Evolutionary conservation across 2,329 filamentous ascomycete genomes (phyloP).

Genomic region (Paraconiothyrium sp.): DNA sequence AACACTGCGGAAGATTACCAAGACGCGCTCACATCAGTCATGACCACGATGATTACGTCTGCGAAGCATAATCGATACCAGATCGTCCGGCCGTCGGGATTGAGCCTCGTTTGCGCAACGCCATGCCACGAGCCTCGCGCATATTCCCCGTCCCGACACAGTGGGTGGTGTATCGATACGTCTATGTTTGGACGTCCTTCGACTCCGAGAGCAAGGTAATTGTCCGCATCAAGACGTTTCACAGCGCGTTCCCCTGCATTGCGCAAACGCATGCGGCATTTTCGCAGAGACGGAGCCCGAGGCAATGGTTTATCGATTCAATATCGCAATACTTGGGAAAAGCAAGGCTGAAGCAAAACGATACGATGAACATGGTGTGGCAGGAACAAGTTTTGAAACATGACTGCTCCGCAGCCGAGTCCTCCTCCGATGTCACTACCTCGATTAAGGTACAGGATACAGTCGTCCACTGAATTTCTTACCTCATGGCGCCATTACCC

Average conservation of each 20-base stretch:
- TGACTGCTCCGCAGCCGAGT: not conserved
- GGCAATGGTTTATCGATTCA: slow-evolving; percentile 16
- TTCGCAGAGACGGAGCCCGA: slow-evolving; percentile 11
- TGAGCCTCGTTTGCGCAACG: slow-evolving; percentile 36
- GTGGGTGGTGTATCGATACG: slow-evolving; percentile 17
- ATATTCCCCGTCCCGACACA: slow-evolving; percentile 11
- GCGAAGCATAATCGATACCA: slow-evolving; percentile 21
- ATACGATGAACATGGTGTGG: not conserved
- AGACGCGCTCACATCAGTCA: slow-evolving; percentile 21
- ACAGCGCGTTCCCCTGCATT: slow-evolving; percentile 9
- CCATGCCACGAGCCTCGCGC: slow-evolving; percentile 19
- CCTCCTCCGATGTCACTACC: slow-evolving; percentile 1
- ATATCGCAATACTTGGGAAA: slow-evolving; percentile 11
- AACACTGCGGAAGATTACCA: slow-evolving; percentile 7
- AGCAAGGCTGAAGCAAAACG: slow-evolving; percentile 10
- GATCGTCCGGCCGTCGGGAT: slow-evolving; percentile 30
- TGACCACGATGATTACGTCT: slow-evolving; percentile 30
- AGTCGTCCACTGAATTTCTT: not conserved
- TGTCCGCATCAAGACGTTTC: slow-evolving; percentile 6
- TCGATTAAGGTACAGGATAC: slow-evolving; percentile 1
- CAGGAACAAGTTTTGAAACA: slow-evolving; percentile 7
- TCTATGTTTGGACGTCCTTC: slow-evolving; percentile 28
- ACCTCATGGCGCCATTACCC: slow-evolving; percentile 1
- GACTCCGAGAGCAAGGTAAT: slow-evolving; percentile 8
- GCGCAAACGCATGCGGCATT: slow-evolving; percentile 13